These are phyloP conservation scores for Gossypium herbaceum DNA, from an alignment of 345 rosid species.

Conservation along the genomic window DNA sequence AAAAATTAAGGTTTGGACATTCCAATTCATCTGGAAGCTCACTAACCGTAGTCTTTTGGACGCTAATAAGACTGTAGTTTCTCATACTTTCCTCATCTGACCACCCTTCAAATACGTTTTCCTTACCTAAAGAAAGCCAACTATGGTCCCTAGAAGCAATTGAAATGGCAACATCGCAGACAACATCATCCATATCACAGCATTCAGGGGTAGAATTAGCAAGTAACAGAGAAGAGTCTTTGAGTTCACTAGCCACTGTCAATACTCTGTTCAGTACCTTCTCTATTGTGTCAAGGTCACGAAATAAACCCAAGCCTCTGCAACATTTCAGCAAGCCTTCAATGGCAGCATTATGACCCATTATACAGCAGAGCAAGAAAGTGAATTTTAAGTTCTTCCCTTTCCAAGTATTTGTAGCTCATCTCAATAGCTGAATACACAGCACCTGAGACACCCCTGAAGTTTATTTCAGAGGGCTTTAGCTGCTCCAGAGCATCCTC, in stretches of 20 bases:
- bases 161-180: neutral
- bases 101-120: neutral
- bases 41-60: neutral
- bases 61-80: neutral
- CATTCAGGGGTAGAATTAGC: neutral
- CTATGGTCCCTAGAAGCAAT: neutral
- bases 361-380: neutral
- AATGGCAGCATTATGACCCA: neutral
- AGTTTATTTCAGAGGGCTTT: neutral
- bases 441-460: neutral
- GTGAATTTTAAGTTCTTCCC: neutral
- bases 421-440: neutral
- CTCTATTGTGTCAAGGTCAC: neutral
- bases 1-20: constrained; percentile 1
- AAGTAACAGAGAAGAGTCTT: neutral
- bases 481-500: neutral
- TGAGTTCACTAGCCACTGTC: neutral
- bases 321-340: neutral
- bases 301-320: neutral
- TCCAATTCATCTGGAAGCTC: neutral
- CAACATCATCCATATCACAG: neutral
- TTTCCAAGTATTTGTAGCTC: neutral
- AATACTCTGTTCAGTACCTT: neutral
- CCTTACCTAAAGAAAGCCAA: neutral
- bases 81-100: neutral